Evolutionary conservation across 768 basidiomycete genomes (phyloP).

Genomic region (Chlorophyllum brunneum): DNA sequence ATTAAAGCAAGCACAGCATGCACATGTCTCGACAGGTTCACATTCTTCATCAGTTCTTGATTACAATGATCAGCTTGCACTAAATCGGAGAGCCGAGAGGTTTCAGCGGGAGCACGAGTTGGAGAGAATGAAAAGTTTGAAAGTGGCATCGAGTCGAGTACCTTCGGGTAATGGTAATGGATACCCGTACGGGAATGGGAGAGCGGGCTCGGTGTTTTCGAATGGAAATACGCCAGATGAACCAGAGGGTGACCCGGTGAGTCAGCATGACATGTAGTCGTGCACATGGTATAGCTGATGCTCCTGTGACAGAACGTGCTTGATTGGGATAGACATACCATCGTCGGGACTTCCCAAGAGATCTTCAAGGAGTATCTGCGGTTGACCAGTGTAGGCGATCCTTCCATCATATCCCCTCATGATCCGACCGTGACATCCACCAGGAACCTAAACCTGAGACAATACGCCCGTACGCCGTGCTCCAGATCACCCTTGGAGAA

Average conservation of each 20-base stretch:
- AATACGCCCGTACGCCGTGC: constrained; percentile 83
- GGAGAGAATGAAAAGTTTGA: constrained; percentile 61
- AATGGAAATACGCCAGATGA: constrained; percentile 45
- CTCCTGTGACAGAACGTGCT: constrained; percentile 71
- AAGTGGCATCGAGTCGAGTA: constrained; percentile 37
- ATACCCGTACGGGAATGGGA: constrained; percentile 36
- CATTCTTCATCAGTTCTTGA: constrained; percentile 36
- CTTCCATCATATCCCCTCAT: constrained; percentile 7
- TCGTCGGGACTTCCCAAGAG: constrained; percentile 86
- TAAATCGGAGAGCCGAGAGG: constrained; percentile 77
- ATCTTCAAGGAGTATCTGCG: constrained; percentile 96
- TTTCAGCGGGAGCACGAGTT: constrained; percentile 90
- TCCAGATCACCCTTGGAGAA: constrained; percentile 81
- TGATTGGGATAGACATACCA: constrained; percentile 94
- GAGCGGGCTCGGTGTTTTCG: constrained; percentile 4
- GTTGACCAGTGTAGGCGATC: constrained; percentile 70
- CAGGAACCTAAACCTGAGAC: constrained; percentile 94
- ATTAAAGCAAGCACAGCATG: constrained; percentile 34
- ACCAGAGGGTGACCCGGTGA: constrained; percentile 68
- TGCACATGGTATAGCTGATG: neutral
- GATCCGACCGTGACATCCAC: neutral
- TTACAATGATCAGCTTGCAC: constrained; percentile 61
- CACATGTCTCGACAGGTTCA: constrained; percentile 26
- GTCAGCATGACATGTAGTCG: constrained; percentile 23
- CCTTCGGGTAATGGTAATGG: constrained; percentile 36